Evolutionary conservation across 805 yeast species (phyloP).

Genomic region (Millerozyma miso): DNA sequence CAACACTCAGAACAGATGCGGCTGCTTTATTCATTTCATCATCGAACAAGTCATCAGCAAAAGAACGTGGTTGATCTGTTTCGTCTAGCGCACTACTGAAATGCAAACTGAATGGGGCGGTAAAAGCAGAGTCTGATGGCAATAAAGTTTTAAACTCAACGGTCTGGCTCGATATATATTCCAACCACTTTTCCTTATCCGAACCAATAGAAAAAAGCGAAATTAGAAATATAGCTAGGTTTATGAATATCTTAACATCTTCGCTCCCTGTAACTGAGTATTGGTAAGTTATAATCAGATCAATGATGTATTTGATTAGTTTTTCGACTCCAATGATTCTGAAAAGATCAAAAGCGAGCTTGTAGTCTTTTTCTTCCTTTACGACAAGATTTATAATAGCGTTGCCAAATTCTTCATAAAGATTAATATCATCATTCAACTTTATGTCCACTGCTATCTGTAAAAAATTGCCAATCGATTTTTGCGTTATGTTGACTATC

Average conservation of each 20-base stretch:
- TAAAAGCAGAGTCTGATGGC: constrained; percentile 4
- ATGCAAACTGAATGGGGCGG: constrained; percentile 19
- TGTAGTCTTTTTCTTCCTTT: not conserved
- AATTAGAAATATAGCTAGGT: constrained; percentile 16
- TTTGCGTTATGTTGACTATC: constrained; percentile 11
- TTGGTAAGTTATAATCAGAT: constrained; percentile 13
- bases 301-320: constrained; percentile 8
- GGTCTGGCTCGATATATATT: constrained; percentile 5
- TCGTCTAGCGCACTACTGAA: constrained; percentile 25
- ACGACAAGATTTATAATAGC: constrained; percentile 2
- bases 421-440: not conserved
- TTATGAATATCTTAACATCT: constrained; percentile 20
- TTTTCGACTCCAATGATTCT: constrained; percentile 5
- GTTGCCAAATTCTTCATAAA: constrained; percentile 6
- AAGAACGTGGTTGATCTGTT: constrained; percentile 2
- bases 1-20: not conserved
- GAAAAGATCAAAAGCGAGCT: not conserved
- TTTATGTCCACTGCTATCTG: not conserved
- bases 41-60: constrained; percentile 7
- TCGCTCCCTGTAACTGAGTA: constrained; percentile 19
- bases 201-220: constrained; percentile 14
- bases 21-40: constrained; percentile 1
- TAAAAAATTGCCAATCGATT: not conserved
- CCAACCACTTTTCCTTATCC: constrained; percentile 21
- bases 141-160: not conserved